Evolutionary conservation across 2,329 filamentous ascomycete genomes (phyloP).

Genomic region (Penicillium sp.): DNA sequence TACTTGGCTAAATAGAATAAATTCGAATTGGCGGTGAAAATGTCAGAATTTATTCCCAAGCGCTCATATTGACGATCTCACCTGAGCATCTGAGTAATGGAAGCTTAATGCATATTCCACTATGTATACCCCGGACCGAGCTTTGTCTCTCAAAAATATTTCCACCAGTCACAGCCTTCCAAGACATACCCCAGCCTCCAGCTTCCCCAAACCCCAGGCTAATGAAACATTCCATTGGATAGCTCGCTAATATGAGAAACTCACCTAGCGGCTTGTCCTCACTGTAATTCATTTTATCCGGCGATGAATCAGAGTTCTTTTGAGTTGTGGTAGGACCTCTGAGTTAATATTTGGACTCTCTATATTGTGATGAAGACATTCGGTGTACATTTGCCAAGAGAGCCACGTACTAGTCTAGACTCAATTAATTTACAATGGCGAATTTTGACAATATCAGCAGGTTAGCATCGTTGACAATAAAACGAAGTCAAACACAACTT

Average conservation of each 20-base stretch:
- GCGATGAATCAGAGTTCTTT: not conserved
- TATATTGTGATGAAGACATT: not conserved
- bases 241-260: too few species aligned
- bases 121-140: not conserved
- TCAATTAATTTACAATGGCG: too few species aligned
- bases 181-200: not conserved
- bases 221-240: too few species aligned
- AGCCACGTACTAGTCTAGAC: not conserved
- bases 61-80: not conserved
- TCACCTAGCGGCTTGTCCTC: too few species aligned
- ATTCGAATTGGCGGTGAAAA: not conserved
- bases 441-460: too few species aligned
- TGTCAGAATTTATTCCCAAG: not conserved
- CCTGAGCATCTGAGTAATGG: not conserved
- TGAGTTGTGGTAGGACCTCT: not conserved
- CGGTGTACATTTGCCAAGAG: not conserved
- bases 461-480: too few species aligned
- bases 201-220: conserved; percentile 1
- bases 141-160: not conserved
- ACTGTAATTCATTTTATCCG: not conserved
- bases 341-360: not conserved
- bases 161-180: conserved; percentile 3
- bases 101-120: not conserved
- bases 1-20: not conserved
- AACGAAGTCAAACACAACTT: too few species aligned